Evolutionary conservation across 2,329 filamentous ascomycete genomes (phyloP).

Genomic region (Fusarium staphyleae): DNA sequence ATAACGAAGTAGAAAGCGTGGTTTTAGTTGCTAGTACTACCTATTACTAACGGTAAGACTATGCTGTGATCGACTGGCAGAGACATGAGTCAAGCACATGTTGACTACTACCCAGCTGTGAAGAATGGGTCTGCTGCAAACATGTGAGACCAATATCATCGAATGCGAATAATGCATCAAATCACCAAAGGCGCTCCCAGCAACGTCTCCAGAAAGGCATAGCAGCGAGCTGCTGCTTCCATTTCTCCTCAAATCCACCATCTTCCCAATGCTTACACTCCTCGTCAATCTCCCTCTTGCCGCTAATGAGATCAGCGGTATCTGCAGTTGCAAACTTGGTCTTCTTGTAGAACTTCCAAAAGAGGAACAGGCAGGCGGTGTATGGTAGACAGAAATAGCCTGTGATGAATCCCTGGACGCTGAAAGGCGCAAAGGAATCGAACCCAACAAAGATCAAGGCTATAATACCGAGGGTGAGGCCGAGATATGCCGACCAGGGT

Average conservation of each 20-base stretch:
- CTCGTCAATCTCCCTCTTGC: conserved; percentile 71
- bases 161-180: no score
- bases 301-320: conserved; percentile 50
- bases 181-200: conserved; percentile 53
- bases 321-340: conserved; percentile 53
- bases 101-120: no score
- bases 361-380: conserved; percentile 62
- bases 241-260: conserved; percentile 55
- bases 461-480: conserved; percentile 54
- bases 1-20: no score
- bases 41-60: no score
- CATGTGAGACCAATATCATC: no score
- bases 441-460: conserved; percentile 65
- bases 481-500: conserved; percentile 60
- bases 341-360: conserved; percentile 46
- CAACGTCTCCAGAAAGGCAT: conserved; percentile 47
- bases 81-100: no score
- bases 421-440: conserved; percentile 60
- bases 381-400: conserved; percentile 62
- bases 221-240: conserved; percentile 46
- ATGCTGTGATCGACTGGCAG: no score
- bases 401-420: conserved; percentile 57
- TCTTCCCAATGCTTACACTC: conserved; percentile 55
- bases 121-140: no score
- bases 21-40: no score